Percentiles rank a stretch among this genome's conserved stretches.
phyloP scores from a whole-genome alignment of 2,329 filamentous ascomycete species.

The Fusarium sp. region DNA sequence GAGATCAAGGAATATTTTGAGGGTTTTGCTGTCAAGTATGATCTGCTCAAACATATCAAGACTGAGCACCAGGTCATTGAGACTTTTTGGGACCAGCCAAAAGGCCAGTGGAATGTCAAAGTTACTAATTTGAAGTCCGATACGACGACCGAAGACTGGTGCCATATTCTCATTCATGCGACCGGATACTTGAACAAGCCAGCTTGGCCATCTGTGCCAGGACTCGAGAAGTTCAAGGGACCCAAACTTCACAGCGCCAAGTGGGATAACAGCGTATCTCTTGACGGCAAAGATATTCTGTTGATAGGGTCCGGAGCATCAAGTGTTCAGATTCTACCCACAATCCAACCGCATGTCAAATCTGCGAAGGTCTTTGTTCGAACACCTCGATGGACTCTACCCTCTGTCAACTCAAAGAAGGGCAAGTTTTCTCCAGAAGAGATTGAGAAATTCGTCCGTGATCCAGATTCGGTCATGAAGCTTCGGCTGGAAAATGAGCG shows the following conservation, averaged over 20 bases:
- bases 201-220: not conserved
- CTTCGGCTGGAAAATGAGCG: conserved; percentile 4
- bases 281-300: conserved; percentile 8
- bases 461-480: not conserved
- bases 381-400: conserved; percentile 14
- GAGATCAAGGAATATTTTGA: conserved; percentile 6
- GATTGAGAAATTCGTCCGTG: not conserved
- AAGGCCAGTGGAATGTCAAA: conserved; percentile 3
- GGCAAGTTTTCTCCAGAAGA: not conserved
- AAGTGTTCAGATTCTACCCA: conserved; percentile 8
- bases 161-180: conserved; percentile 4
- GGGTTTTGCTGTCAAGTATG: conserved; percentile 1
- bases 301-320: conserved; percentile 14
- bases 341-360: conserved; percentile 1
- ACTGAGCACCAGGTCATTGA: not conserved
- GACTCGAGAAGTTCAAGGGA: not conserved
- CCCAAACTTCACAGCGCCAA: conserved; percentile 7
- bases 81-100: not conserved
- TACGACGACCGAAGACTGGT: not conserved
- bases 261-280: not conserved
- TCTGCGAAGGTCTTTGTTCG: conserved; percentile 7
- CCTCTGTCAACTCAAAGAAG: conserved; percentile 11
- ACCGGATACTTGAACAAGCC: conserved; percentile 20
- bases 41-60: not conserved
- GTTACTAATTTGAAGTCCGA: not conserved